Base-by-base conservation (phyloP, 768 basidiomycete species). In the Sarcodon sp. region DNA sequence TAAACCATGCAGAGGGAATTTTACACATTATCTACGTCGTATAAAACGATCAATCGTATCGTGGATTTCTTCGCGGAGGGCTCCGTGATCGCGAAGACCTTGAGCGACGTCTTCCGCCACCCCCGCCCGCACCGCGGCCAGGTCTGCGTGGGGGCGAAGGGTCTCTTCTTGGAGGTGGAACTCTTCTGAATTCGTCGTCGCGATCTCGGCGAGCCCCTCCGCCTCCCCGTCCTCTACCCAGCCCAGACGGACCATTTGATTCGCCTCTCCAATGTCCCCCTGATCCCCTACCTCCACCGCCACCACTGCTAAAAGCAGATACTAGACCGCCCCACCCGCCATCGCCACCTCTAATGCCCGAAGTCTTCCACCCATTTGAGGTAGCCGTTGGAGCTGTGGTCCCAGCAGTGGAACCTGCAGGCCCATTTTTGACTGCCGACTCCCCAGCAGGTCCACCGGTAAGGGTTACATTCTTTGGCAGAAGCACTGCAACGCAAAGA, bases 241-340 rank as follows among this genome's bases (percentile, higher is more conserved):
- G 56, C 6, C 69, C 47, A n/a, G 61, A 51, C 6, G 63, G 68
- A 1, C 67, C 67, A 54, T 78, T 73, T 1, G 84, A 83, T 12
- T 72, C 79, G 0, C 84, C 86, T 38, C 86, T 71, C 82, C 83
- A 87, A 61, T 85, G 83, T 0, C 83, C 83, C 36, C 65, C 66
- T 16, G 60, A 63, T 0, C 79, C 77, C 41, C 79, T 76, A 8
- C 76, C 65, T 37, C 71, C 69, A n/a, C 58, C 55, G 15, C 64
- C 61, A 39, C 65, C 61, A 5, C 63, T 62, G 34, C 57, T 50
- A 13, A 59, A 51, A 33, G 65, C 52, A 10, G 63, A 68, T 38
- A 69, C 60, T 34, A 55, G 55, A 41, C 67, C 67, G 21, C 64
- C 69, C 74, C 77, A 75, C 6, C 75, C 74, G 18, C 68, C 62